These are phyloP conservation scores for Prunus yedoensis DNA, from an alignment of 331 rosid genomes.

Conservation along the genomic window DNA sequence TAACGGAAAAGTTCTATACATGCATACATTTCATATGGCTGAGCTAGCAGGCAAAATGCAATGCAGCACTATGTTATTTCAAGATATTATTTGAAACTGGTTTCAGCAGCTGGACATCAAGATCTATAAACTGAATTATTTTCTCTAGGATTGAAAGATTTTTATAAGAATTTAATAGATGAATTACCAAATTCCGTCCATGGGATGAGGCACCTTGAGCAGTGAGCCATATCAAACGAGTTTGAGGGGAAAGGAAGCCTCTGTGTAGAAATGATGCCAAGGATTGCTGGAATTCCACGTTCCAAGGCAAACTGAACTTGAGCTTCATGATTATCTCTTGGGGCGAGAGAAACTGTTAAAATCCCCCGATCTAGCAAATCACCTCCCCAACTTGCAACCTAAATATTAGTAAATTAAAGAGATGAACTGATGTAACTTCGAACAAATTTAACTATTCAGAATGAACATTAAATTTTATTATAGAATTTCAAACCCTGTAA, in stretches of 20 bases:
- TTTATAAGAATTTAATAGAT: neutral
- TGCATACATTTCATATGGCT: neutral
- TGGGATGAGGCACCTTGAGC: constrained; percentile 99
- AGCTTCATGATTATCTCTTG: constrained; percentile 99
- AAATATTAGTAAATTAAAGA: constrained; percentile 12
- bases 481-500: neutral
- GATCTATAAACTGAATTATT: neutral
- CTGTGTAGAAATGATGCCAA: constrained; percentile 95
- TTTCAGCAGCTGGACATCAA: neutral
- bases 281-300: constrained; percentile 98
- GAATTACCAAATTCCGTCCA: constrained; percentile 97
- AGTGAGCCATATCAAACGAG: constrained; percentile 98
- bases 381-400: constrained; percentile 99
- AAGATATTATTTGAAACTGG: neutral
- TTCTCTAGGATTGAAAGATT: constrained; percentile 10
- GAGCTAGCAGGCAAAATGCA: neutral
- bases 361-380: constrained; percentile 92
- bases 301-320: constrained; percentile 99
- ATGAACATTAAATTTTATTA: neutral
- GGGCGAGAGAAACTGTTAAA: constrained; percentile 88
- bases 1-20: neutral
- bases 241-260: constrained; percentile 94
- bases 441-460: neutral
- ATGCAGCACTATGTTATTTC: neutral
- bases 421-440: constrained; percentile 19